Percentiles rank a stretch among this genome's conserved stretches.
phyloP scores from a whole-genome alignment of 2,329 filamentous ascomycete genomes.

The Aspergillus tamarii region DNA sequence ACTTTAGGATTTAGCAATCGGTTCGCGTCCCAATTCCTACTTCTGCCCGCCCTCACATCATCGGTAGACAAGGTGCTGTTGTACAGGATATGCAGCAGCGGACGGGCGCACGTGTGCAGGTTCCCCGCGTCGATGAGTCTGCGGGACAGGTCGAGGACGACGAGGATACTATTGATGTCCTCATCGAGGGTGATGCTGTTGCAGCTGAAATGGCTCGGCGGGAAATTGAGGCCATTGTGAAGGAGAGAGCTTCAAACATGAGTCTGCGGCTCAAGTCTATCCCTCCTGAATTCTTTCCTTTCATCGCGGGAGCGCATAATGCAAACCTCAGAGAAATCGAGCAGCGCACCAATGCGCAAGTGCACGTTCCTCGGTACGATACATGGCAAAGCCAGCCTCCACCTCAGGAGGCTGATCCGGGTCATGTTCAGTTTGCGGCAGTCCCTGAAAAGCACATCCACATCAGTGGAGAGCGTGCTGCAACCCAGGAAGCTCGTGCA shows the following conservation, averaged over 20 bases:
- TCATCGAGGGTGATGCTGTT: constrained; percentile 88
- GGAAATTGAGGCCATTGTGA: constrained; percentile 84
- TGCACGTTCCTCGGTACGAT: constrained; percentile 82
- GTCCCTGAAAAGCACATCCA: constrained; percentile 78
- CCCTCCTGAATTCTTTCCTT: constrained; percentile 91
- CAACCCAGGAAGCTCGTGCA: constrained; percentile 77
- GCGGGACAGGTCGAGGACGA: constrained; percentile 77
- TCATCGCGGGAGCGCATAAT: constrained; percentile 82
- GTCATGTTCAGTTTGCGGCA: constrained; percentile 71
- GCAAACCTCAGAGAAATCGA: constrained; percentile 69
- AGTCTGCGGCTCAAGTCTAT: constrained; percentile 81
- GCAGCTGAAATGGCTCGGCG: constrained; percentile 81
- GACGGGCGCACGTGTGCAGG: constrained; percentile 86
- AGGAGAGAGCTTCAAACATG: constrained; percentile 80
- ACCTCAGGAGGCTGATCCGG: constrained; percentile 63
- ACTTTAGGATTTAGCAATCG: constrained; percentile 54
- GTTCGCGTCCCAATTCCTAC: constrained; percentile 79
- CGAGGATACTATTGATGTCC: constrained; percentile 75
- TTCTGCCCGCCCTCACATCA: constrained; percentile 84
- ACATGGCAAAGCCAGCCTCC: constrained; percentile 71
- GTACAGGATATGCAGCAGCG: constrained; percentile 89
- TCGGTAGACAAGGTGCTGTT: constrained; percentile 85
- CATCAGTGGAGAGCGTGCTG: constrained; percentile 80
- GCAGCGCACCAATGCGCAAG: constrained; percentile 72
- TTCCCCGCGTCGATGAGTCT: constrained; percentile 76